Conservation (phyloP, 169 alveolate species). For the Cryptosporidium felis region DNA sequence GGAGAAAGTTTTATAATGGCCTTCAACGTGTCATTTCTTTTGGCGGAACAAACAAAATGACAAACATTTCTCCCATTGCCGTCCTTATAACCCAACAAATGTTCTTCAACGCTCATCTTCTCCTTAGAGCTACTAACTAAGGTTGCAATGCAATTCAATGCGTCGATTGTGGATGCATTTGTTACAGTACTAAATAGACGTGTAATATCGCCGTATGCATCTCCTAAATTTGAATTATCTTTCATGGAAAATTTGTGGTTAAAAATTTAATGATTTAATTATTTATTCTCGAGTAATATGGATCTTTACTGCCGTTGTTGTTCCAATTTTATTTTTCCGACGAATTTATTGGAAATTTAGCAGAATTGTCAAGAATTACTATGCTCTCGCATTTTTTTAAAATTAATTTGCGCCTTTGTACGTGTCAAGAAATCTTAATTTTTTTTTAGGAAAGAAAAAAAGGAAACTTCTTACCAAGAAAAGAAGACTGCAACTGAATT, state of each 20-base stretch:
- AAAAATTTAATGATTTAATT: no score
- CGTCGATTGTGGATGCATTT: conserved; percentile 31
- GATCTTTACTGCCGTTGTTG: no score
- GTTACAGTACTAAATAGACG: conserved; percentile 49
- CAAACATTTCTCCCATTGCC: conserved; percentile 68
- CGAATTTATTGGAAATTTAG: no score
- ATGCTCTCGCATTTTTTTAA: not conserved
- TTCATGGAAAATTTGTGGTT: no score
- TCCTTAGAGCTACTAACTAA: conserved; percentile 2
- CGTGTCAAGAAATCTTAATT: no score
- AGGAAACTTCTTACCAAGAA: no score
- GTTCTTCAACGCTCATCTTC: conserved; percentile 34
- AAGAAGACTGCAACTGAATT: no score
- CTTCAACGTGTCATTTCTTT: conserved; percentile 47
- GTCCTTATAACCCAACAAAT: conserved; percentile 44
- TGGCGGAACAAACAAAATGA: conserved; percentile 69
- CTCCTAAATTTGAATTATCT: conserved; percentile 30
- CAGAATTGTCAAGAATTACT: conserved; percentile 1
- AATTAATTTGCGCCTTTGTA: not conserved
- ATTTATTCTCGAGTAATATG: no score
- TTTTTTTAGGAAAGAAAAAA: no score
- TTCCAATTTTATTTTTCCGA: no score
- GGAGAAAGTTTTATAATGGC: conserved; percentile 66
- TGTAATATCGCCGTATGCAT: conserved; percentile 47
- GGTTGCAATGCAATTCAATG: conserved; percentile 15